Base-by-base conservation (phyloP, 2,329 filamentous ascomycete species). In the Cordyceps fumosorosea region DNA sequence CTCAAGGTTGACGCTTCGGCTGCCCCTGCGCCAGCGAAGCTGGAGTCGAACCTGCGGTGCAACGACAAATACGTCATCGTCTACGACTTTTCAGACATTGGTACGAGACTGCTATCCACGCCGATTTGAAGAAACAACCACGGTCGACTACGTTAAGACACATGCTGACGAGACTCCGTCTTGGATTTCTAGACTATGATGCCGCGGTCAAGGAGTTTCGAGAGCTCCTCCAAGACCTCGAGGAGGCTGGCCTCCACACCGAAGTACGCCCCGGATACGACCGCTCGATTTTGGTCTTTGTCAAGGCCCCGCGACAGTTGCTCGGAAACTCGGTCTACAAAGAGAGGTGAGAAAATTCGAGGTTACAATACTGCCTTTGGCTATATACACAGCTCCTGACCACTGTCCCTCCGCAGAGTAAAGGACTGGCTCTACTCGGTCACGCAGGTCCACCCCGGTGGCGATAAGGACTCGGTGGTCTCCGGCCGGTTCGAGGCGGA, bases 361-460 rank as follows among this genome's bases (percentile, higher is more conserved):
- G 10, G 44, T 6, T 7, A 44, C 16, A 44, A 44, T 8, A 20
- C 16, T 5, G 5, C 22, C 10, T 16, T 20, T 48, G 32, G 11
- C 14, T 37, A 37, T 37, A 11, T 51, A 24, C 10, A 18, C 42
- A 22, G 44, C 18, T 47, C n/a, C 40, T 32, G 26, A 47, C 40
- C 24, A 47, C 24, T 12, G 22, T 34, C 16, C 44, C 37, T 52
- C 12, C 11, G 24, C 63, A 89, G 89, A 67, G 84, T 91, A 37
- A 87, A 86, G 66, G 89, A 92, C 71, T 92, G 88, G 87, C 79
- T 92, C 24, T 85, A 89, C 70, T 87, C 87, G 50, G 84, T 91
- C 64, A 83, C 84, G 50, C 80, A 86, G 52, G 80, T 81, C 47
- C 84, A 89, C 58, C 89, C 89, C 0, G 78, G 79, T 74, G 64